These are phyloP conservation scores for Onygena corvina DNA, from an alignment of 2,329 filamentous ascomycete genomes.

Conservation along the genomic window DNA sequence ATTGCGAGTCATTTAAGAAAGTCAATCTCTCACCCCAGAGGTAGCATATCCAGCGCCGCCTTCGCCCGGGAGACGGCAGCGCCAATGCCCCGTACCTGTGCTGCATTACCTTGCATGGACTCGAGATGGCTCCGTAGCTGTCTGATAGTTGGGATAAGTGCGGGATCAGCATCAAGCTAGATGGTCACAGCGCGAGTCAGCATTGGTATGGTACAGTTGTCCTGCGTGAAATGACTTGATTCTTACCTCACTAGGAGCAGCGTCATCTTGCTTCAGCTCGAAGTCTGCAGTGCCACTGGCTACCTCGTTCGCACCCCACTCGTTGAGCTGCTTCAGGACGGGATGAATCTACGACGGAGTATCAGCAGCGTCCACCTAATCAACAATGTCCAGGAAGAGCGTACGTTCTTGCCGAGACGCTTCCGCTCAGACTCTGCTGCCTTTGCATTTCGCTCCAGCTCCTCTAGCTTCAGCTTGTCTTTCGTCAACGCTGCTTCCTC, in stretches of 20 bases:
- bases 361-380: background rate
- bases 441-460: slow-evolving; percentile 35
- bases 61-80: slow-evolving; percentile 29
- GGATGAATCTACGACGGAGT: slow-evolving; percentile 24
- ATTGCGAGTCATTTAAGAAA: background rate
- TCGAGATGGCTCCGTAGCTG: slow-evolving; percentile 34
- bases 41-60: slow-evolving; percentile 14
- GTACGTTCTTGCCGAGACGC: slow-evolving; percentile 32
- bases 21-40: slow-evolving; percentile 12
- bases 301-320: slow-evolving; percentile 14
- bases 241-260: slow-evolving; percentile 9
- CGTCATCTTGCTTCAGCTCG: slow-evolving; percentile 15
- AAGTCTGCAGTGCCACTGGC: slow-evolving; percentile 19
- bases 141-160: slow-evolving; percentile 26
- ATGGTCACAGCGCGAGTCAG: background rate
- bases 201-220: background rate
- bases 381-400: background rate
- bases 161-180: slow-evolving; percentile 24
- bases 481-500: slow-evolving; percentile 33
- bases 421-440: slow-evolving; percentile 29
- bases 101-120: slow-evolving; percentile 34
- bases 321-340: slow-evolving; percentile 27
- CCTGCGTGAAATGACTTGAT: slow-evolving; percentile 11
- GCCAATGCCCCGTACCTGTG: slow-evolving; percentile 27
- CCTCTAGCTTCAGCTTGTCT: slow-evolving; percentile 31